A percentile compares a stretch with the other conserved stretches of the same genome.
Evolutionary conservation across 345 rosid species (phyloP).

Genomic region (Bretschneidera sinensis): DNA sequence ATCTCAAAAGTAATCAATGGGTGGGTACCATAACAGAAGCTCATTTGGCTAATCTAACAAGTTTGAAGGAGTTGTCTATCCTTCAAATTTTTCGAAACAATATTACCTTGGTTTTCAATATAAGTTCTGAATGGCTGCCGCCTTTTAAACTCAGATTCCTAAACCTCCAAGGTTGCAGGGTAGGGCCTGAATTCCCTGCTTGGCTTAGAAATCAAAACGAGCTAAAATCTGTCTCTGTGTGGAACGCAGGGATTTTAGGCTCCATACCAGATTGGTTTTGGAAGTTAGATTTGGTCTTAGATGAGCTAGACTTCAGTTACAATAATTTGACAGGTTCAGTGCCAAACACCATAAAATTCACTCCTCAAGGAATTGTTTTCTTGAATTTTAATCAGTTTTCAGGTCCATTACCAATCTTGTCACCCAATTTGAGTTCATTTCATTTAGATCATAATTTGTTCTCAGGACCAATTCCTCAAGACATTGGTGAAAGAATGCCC

Average conservation of each 20-base stretch:
- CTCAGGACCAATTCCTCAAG: constrained; percentile 22
- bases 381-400: constrained; percentile 18
- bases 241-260: constrained; percentile 5
- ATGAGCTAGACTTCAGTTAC: constrained; percentile 11
- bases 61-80: constrained; percentile 6
- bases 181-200: constrained; percentile 23
- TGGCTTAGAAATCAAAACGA: constrained; percentile 24
- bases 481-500: constrained; percentile 15
- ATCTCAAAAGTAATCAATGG: constrained; percentile 13
- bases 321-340: constrained; percentile 15
- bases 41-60: constrained; percentile 19
- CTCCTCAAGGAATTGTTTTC: not conserved
- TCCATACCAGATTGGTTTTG: too few relatives aligned
- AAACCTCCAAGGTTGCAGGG: constrained; percentile 9
- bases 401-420: constrained; percentile 24
- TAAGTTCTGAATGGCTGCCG: constrained; percentile 20
- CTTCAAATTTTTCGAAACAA: not conserved
- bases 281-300: constrained; percentile 3
- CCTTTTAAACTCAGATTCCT: constrained; percentile 23
- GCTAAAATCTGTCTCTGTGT: constrained; percentile 1
- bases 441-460: constrained; percentile 16
- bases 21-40: constrained; percentile 16
- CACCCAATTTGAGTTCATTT: constrained; percentile 14
- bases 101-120: constrained; percentile 10
- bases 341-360: constrained; percentile 5